Conservation (phyloP, 441 rosid species). For the Macaranga tanarius region DNA sequence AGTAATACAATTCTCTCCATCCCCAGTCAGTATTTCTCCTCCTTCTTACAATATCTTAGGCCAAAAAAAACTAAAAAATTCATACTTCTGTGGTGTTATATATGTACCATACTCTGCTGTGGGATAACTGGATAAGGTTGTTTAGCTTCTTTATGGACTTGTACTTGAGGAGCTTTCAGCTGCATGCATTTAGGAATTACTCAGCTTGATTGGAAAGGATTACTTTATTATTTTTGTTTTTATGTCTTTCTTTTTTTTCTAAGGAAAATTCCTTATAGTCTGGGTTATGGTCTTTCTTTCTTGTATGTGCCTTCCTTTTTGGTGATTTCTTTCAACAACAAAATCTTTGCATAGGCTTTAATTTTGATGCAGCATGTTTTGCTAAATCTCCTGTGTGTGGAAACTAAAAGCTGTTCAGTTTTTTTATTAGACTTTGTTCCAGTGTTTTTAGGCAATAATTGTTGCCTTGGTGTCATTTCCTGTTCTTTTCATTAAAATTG, state of each 20-base stretch:
- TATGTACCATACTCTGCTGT: neutral
- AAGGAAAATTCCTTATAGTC: neutral
- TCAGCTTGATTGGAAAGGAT: neutral
- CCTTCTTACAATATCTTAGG: neutral
- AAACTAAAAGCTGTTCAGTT: neutral
- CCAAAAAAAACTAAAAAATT: neutral
- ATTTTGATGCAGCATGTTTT: neutral
- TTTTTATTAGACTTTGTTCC: neutral
- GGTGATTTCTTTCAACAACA: neutral
- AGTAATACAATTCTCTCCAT: no score
- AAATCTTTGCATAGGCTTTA: neutral
- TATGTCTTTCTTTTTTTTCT: neutral
- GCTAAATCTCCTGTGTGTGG: neutral
- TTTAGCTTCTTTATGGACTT: neutral
- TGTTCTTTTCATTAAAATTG: neutral
- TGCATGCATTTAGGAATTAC: neutral
- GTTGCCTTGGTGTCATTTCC: neutral
- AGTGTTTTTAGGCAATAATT: neutral
- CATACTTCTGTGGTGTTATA: neutral
- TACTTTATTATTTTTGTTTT: neutral
- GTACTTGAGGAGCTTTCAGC: neutral
- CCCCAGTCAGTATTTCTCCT: neutral
- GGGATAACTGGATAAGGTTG: neutral
- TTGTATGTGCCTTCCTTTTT: neutral
- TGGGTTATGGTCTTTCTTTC: neutral